These are phyloP conservation scores for Jatropha multifida DNA, from an alignment of 441 rosid genomes.

Conservation along the genomic window DNA sequence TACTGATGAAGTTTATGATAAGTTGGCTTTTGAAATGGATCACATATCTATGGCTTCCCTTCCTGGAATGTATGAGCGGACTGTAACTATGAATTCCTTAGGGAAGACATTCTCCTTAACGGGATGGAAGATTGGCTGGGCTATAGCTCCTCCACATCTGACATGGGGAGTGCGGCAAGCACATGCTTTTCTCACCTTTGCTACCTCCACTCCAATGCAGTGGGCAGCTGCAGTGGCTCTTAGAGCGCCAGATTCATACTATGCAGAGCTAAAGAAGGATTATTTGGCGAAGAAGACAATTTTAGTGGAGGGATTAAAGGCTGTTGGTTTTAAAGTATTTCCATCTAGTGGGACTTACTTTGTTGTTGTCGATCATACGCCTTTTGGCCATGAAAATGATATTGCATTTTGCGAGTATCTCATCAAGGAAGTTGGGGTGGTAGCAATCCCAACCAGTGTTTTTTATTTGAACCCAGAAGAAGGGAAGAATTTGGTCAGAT, in stretches of 20 bases:
- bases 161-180: constrained; percentile 95
- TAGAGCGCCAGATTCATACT: constrained; percentile 77
- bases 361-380: constrained; percentile 83
- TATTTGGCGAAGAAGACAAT: constrained; percentile 71
- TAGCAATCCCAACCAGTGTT: constrained; percentile 77
- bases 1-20: constrained; percentile 87
- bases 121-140: constrained; percentile 98
- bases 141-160: constrained; percentile 81
- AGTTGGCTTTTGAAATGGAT: constrained; percentile 86
- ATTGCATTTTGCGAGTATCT: constrained; percentile 80
- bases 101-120: constrained; percentile 93
- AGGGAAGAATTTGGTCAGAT: constrained; percentile 85
- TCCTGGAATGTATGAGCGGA: constrained; percentile 87
- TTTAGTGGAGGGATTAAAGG: constrained; percentile 76
- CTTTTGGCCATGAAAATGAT: constrained; percentile 73
- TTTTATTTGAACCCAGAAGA: constrained; percentile 87
- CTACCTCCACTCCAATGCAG: constrained; percentile 86
- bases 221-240: constrained; percentile 71
- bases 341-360: constrained; percentile 93
- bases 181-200: constrained; percentile 83
- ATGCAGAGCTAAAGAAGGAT: constrained; percentile 66
- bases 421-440: constrained; percentile 90
- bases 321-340: constrained; percentile 76
- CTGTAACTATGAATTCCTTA: constrained; percentile 85
- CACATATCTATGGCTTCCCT: constrained; percentile 88